These are phyloP conservation scores for Aphanomyces invadans DNA, from an alignment of 352 stramenopile genomes.

Conservation along the genomic window DNA sequence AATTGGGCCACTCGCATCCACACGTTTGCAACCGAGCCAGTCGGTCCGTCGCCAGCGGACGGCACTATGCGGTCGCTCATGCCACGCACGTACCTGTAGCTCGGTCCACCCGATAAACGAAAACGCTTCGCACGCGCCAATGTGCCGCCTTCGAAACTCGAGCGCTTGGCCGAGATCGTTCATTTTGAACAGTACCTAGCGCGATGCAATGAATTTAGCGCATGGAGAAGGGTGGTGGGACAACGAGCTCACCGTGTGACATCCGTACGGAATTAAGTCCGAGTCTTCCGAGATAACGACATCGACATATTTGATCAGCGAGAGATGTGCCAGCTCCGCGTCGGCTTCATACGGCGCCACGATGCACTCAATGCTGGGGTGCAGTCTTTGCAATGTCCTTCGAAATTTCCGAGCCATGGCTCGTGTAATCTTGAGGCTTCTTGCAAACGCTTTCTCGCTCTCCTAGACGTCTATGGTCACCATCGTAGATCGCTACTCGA, in stretches of 20 bases:
- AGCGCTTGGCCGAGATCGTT: constrained; percentile 76
- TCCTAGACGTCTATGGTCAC: constrained; percentile 10
- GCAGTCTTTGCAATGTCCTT: constrained; percentile 44
- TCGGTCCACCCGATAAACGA: constrained; percentile 80
- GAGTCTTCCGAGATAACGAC: constrained; percentile 95
- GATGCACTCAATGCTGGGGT: constrained; percentile 76
- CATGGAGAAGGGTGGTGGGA: no score
- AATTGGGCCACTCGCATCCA: no score
- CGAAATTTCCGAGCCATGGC: constrained; percentile 70
- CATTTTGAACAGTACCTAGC: constrained; percentile 91
- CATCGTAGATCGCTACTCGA: not conserved
- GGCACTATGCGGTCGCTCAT: no score
- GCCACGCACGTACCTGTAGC: constrained; percentile 85
- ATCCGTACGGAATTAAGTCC: constrained; percentile 93
- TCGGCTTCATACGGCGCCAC: constrained; percentile 97
- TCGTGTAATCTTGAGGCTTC: constrained; percentile 56
- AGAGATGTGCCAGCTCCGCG: constrained; percentile 94
- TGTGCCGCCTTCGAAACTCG: constrained; percentile 75
- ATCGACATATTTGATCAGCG: constrained; percentile 81
- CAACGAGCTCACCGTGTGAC: constrained; percentile 61
- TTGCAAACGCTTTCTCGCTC: constrained; percentile 35
- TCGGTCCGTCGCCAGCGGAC: no score
- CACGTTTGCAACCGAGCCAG: no score
- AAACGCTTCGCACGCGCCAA: constrained; percentile 73
- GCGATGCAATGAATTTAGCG: no score